Evolutionary conservation across 2,329 filamentous ascomycete species (phyloP), one percentile per base, ranked within the genome.

Genomic region (Knufia petricola): DNA sequence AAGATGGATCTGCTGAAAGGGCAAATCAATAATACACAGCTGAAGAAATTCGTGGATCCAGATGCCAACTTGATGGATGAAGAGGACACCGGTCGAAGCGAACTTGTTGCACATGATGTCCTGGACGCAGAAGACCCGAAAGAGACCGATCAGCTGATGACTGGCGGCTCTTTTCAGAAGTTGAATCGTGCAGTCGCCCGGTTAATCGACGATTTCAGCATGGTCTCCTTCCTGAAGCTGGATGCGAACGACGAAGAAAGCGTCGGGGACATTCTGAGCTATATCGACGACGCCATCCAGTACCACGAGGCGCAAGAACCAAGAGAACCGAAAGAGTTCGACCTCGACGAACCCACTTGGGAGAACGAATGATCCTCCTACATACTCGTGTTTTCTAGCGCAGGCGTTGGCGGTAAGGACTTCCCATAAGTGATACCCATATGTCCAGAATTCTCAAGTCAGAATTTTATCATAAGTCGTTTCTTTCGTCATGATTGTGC

Each of bases 1-100:
- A 98, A 98, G 71, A 96, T 96, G 89, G 92, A 98, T 64, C 77
- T 96, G 52, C 81, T 96, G 57, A 92, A 92, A 64, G 87, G 86
- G 32, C 86, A 92, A 66, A 78, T 96, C 21, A 82, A 82, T 50
- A 87, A 87, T 66, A 84, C 84, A 65, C 88, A 96, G 59, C 65
- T 98, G 52, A 94, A 94, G 69, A 78, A 87, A 19, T 98, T 95
- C 63, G 72, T 94, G 49, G 87, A 90, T 46, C 88, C 92, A 1
- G 90, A 96, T 63, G 79, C 83, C 3, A 79, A 79, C 19, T 69
- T 95, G 39, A 70, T 98, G 37, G 85, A 95, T 54, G 87, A 92
- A 57, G 85, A 89, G 61, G 81, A 83, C 0, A 70, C 76, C 2
- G 77, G 80, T 53, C 63, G 64, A 41, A 58, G 63, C 30, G 66